These are phyloP conservation scores for Quercus mongolica DNA, from an alignment of 306 rosid genomes.

Conservation along the genomic window DNA sequence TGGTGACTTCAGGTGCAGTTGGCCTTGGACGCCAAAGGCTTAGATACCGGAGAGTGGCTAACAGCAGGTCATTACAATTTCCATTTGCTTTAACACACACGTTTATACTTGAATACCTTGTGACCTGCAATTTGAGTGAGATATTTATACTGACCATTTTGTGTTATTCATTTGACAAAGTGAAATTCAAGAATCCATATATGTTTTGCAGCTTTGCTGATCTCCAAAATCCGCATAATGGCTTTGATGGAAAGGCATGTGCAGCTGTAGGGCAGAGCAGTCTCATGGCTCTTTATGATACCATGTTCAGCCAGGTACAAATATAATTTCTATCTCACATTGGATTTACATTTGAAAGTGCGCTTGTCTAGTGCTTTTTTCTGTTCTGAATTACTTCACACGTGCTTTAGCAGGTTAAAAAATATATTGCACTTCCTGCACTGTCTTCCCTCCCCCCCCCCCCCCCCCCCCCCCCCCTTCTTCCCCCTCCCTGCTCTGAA, in stretches of 20 bases:
- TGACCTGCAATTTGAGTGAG: not conserved
- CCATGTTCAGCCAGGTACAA: conserved; percentile 82
- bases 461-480: not conserved
- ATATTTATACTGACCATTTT: not conserved
- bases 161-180: not conserved
- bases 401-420: not conserved
- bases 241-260: conserved; percentile 85
- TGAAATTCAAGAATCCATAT: not conserved
- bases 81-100: not conserved
- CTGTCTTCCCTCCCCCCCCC: not conserved
- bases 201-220: conserved; percentile 67
- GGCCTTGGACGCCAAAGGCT: conserved; percentile 90
- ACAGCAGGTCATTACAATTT: conserved; percentile 62
- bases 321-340: not conserved
- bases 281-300: conserved; percentile 95
- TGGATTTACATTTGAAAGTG: not conserved
- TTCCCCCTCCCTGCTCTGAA: not conserved
- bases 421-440: not conserved
- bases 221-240: conserved; percentile 69
- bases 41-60: conserved; percentile 73
- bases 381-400: not conserved
- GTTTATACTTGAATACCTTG: not conserved
- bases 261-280: conserved; percentile 95
- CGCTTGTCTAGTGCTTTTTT: not conserved
- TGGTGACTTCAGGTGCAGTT: conserved; percentile 91